phyloP scores from a whole-genome alignment of 768 basidiomycete genomes.

The Hericium coralloides region DNA sequence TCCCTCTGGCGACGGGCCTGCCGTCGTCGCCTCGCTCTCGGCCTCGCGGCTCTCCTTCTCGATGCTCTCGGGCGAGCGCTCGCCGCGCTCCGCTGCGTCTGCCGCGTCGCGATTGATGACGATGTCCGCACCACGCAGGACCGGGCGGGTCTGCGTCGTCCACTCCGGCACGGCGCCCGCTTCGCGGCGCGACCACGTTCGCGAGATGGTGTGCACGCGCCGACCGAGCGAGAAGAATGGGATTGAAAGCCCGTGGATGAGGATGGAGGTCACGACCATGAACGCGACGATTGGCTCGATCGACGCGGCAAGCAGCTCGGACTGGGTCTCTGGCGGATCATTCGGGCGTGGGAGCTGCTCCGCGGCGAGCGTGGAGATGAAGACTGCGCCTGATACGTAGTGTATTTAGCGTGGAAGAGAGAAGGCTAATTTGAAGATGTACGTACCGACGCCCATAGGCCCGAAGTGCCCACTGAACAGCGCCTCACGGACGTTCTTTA shows the following conservation, averaged over 20 bases:
- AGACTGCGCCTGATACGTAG: constrained; percentile 66
- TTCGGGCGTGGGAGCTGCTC: constrained; percentile 42
- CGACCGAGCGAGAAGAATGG: constrained; percentile 90
- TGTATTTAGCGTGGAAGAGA: constrained; percentile 1
- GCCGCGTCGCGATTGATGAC: constrained; percentile 73
- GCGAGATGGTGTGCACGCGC: constrained; percentile 82
- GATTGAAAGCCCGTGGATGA: constrained; percentile 85
- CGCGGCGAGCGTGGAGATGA: constrained; percentile 81
- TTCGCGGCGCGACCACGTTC: constrained; percentile 81
- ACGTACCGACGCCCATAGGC: constrained; percentile 65
- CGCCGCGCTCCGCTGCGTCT: constrained; percentile 43
- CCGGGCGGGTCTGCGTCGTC: constrained; percentile 66
- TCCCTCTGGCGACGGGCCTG: not conserved
- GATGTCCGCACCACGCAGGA: constrained; percentile 66
- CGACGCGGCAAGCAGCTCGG: constrained; percentile 55
- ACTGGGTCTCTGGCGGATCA: constrained; percentile 43
- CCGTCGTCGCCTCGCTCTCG: constrained; percentile 15
- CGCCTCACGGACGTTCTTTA: constrained; percentile 91
- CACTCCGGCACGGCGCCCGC: constrained; percentile 55
- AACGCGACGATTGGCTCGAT: constrained; percentile 94
- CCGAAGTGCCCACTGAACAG: constrained; percentile 95
- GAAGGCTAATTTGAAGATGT: not conserved
- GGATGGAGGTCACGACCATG: constrained; percentile 87
- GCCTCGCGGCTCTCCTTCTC: not conserved
- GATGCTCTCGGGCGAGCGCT: constrained; percentile 20